Base-by-base conservation (phyloP, 805 yeast species). In the Ogataea haglerorum region DNA sequence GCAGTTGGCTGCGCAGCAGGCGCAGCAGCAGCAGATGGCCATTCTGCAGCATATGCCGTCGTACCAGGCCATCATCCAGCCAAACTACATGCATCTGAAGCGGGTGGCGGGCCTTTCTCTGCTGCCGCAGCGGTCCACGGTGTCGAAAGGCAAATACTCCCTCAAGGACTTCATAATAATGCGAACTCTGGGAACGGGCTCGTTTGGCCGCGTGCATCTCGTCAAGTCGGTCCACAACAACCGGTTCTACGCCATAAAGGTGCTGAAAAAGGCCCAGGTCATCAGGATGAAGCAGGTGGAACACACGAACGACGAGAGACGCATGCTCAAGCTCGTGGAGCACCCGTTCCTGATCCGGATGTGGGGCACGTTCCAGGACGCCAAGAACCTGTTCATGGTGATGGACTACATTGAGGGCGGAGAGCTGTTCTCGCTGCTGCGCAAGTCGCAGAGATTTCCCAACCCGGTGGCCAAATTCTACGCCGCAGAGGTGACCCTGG, bases 341-440 rank as follows among this genome's bases (percentile, higher is more conserved):
- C 82, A 77, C 51, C 82, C 82, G 9, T 77, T 76, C 47, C 64
- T 77, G 47, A 77, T 76, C 48, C 57, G 82, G 41, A 76, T 77
- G 81, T 77, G 82, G 82, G 82, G 82, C 10, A 77, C 82, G 4
- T 77, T 71, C 54, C 82, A 76, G 56, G 82, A 77, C 54, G 65
- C 76, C 32, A 69, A 68, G 46, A 75, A 74, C 52, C 61, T 77
- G 45, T 77, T 76, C 47, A 76, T 77, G 82, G 75, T 77, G 37
- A 77, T 77, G 82, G 82, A 77, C 54, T 77, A 76, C 59, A 76
- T 77, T 56, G 82, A 77, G 60, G 82, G 82, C 19, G 82, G 82
- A 18, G 82, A 77, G 58, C 63, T 77, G 40, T 77, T 77, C 50
- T 72, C 78, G 3, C 58, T 77, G 40, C 65, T 77, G 49, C 61